Base-by-base conservation (phyloP, 768 basidiomycete species). In the Nidularia pulvinata region DNA sequence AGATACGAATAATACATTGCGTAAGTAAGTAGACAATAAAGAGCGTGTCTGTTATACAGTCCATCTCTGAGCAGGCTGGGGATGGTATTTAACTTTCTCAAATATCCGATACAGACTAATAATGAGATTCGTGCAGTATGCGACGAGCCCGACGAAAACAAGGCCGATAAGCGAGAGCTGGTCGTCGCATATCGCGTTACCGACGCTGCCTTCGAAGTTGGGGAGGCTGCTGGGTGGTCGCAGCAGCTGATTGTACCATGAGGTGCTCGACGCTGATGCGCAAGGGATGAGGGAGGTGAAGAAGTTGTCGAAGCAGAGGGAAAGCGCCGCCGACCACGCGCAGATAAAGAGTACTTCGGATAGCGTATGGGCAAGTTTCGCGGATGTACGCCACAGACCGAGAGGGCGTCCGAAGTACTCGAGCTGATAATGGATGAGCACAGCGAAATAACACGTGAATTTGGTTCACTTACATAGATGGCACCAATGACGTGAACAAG, bases 341-440 rank as follows among this genome's bases (percentile, higher is more conserved):
- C 93, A 95, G 60, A 94, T 93, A 67, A 93, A 94, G 51, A 93
- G 76, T 45, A 94, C 89, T 74, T 96, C 95, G 46, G 85, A 80
- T 33, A 95, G 81, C 6, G 93, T 95, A 63, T 95, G 88, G 2
- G 89, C 84, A 36, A 95, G 81, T 69, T 95, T 95, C 48, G 77
- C 84, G 33, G 91, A 92, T 33, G 94, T 93, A 49, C 82, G 80
- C 95, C 95, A 96, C 33, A 96, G 75, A n/a, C 94, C 95, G 22
- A 96, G 74, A 5, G 95, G 94, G 35, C 89, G 85, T 39, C 94
- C 90, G 63, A 95, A 95, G 71, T 97, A 97, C 71, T 96, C 94
- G 53, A 94, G 77, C 93, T 95, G 63, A 52, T 33, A 68, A 5
- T 13, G 44, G 4, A 52, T 36, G 43, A 46, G 46, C 5, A 30